phyloP scores from a whole-genome alignment of 2,329 filamentous ascomycete genomes.

The Botrytis byssoidea region DNA sequence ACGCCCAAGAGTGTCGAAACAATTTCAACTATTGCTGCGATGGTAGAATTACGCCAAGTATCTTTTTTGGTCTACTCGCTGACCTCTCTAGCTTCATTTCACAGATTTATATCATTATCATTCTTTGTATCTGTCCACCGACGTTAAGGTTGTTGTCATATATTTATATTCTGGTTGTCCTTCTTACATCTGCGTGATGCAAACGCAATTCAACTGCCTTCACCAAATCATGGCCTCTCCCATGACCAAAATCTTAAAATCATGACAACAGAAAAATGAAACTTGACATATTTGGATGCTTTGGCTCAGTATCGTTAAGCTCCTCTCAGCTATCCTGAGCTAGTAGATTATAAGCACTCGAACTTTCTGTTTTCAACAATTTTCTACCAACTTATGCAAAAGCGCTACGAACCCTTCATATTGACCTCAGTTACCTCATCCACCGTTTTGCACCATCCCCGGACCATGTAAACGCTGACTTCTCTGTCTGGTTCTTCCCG shows the following conservation, averaged over 20 bases:
- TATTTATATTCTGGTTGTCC: background rate
- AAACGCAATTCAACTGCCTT: background rate
- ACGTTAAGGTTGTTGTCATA: background rate
- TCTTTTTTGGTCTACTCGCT: background rate
- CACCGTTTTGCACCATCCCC: background rate
- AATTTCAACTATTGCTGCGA: background rate
- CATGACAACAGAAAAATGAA: background rate
- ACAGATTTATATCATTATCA: background rate
- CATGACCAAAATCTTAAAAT: background rate
- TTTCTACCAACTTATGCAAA: background rate
- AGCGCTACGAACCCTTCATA: background rate
- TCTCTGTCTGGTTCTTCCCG: background rate
- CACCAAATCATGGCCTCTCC: background rate
- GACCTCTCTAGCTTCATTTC: background rate
- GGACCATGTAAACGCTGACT: background rate
- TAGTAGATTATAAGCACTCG: background rate
- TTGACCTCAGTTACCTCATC: background rate
- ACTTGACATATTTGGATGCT: background rate
- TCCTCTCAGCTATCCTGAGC: too few relatives aligned
- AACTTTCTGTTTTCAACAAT: background rate
- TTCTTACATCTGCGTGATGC: background rate
- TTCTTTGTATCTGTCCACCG: background rate
- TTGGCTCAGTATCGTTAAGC: background rate
- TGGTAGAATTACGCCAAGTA: background rate
- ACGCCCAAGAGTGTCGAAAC: background rate